Evolutionary conservation across 1,284 basidiomycete genomes (phyloP).

Genomic region (Apiotrichum laibachii): DNA sequence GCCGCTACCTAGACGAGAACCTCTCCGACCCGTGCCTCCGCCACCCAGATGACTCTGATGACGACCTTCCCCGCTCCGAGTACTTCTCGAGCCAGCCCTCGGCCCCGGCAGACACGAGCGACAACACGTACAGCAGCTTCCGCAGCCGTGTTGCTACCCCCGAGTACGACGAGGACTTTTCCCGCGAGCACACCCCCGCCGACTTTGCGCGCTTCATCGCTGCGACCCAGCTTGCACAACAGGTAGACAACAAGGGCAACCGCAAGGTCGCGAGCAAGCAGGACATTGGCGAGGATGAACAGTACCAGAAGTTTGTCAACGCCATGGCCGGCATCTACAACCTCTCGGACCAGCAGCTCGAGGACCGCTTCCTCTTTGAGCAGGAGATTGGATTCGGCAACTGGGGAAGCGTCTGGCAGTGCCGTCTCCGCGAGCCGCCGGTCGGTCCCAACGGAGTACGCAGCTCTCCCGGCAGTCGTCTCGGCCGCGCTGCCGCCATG

Average conservation of each 20-base stretch:
- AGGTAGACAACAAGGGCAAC: background rate
- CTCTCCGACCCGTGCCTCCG: background rate
- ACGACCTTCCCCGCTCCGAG: background rate
- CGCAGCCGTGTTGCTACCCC: background rate
- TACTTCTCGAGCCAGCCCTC: background rate
- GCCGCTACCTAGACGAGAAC: background rate
- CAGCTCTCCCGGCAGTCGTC: constrained; percentile 2
- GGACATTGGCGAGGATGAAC: background rate
- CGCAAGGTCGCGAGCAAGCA: background rate
- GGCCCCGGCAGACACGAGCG: background rate
- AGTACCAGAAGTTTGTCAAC: constrained; percentile 7
- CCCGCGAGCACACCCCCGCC: background rate
- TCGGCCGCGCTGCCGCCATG: constrained; percentile 31
- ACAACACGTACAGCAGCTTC: background rate
- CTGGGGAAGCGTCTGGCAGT: constrained; percentile 50
- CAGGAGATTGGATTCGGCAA: constrained; percentile 49
- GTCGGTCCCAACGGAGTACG: background rate
- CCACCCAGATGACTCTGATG: background rate
- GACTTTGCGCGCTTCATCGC: constrained; percentile 4
- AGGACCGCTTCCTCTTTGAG: constrained; percentile 38
- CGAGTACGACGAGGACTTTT: background rate
- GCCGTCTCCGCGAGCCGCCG: constrained; percentile 23
- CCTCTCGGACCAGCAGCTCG: constrained; percentile 42
- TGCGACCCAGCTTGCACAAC: background rate
- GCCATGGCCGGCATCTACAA: constrained; percentile 14